phyloP scores from a whole-genome alignment of 345 rosid genomes.

The Euphorbia pulcherrima region DNA sequence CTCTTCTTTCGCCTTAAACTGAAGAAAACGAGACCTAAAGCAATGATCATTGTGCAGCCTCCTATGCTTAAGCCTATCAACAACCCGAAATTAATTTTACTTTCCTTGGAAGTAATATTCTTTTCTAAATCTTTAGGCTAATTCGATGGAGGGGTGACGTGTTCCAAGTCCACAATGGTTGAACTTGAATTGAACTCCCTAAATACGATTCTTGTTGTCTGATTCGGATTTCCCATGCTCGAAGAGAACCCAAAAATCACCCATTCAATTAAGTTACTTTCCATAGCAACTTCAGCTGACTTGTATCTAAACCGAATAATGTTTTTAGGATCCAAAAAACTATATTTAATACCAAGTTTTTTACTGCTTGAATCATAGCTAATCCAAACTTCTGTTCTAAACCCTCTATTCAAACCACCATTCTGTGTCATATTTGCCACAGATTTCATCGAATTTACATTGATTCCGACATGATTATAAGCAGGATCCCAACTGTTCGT shows the following conservation, averaged over 20 bases:
- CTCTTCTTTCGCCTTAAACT: background rate
- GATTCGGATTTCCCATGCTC: background rate
- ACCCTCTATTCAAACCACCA: slow-evolving; percentile 12
- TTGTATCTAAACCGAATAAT: background rate
- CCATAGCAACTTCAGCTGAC: slow-evolving; percentile 5
- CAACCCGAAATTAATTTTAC: background rate
- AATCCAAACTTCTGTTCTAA: slow-evolving; percentile 23
- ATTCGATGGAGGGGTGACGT: background rate
- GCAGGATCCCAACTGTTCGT: slow-evolving; percentile 18
- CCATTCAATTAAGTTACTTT: slow-evolving; percentile 18
- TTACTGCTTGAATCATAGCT: slow-evolving; percentile 22
- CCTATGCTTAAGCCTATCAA: background rate
- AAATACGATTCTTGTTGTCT: slow-evolving; percentile 12
- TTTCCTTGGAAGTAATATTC: background rate
- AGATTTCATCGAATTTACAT: slow-evolving; percentile 26
- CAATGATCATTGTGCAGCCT: background rate
- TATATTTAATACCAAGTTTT: slow-evolving; percentile 15
- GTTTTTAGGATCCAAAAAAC: background rate
- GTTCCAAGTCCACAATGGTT: background rate
- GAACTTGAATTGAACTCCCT: slow-evolving; percentile 24
- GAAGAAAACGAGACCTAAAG: background rate
- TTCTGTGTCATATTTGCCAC: background rate
- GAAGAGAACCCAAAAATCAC: slow-evolving; percentile 29
- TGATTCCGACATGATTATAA: slow-evolving; percentile 26
- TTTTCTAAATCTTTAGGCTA: background rate